A percentile compares a stretch with the other conserved stretches of the same genome.
phyloP scores from a whole-genome alignment of 768 basidiomycete genomes.

The Rhodocollybia butyracea region DNA sequence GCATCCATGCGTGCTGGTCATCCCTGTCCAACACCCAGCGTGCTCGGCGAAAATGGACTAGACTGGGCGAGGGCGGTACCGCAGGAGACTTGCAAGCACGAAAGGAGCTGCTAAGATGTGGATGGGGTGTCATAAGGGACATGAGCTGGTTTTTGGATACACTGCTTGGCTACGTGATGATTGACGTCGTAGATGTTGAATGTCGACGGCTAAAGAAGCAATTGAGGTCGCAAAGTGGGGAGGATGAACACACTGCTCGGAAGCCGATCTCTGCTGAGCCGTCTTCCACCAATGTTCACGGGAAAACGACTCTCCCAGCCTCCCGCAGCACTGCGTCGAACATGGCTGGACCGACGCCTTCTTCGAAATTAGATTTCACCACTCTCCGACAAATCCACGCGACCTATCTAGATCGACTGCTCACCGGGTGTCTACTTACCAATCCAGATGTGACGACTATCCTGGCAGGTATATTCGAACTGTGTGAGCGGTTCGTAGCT shows the following conservation, averaged over 20 bases:
- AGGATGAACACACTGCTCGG: conserved; percentile 6
- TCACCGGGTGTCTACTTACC: conserved; percentile 76
- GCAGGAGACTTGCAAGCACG: conserved; percentile 64
- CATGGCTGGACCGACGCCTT: conserved; percentile 13
- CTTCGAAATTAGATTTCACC: conserved; percentile 73
- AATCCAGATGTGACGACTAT: conserved; percentile 59
- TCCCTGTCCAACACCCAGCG: conserved; percentile 84
- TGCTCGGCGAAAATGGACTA: conserved; percentile 81
- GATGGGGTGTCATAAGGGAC: conserved; percentile 84
- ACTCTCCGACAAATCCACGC: conserved; percentile 81
- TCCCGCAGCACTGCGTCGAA: conserved; percentile 25
- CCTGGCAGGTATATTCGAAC: conserved; percentile 71
- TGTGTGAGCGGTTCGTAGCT: conserved; percentile 84
- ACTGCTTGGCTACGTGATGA: conserved; percentile 82
- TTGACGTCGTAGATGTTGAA: conserved; percentile 85
- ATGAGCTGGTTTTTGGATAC: conserved; percentile 93
- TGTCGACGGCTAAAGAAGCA: conserved; percentile 67
- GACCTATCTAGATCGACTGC: conserved; percentile 73
- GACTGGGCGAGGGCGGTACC: conserved; percentile 83
- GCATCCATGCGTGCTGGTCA: conserved; percentile 79
- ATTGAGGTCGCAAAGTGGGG: conserved; percentile 27
- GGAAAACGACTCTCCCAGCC: conserved; percentile 14
- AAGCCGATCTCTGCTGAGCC: conserved; percentile 6
- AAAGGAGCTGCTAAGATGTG: conserved; percentile 64
- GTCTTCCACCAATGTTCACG: conserved; percentile 12